These are phyloP conservation scores for Thalassiosira exigua DNA, from an alignment of 352 stramenopile genomes.

Conservation along the genomic window DNA sequence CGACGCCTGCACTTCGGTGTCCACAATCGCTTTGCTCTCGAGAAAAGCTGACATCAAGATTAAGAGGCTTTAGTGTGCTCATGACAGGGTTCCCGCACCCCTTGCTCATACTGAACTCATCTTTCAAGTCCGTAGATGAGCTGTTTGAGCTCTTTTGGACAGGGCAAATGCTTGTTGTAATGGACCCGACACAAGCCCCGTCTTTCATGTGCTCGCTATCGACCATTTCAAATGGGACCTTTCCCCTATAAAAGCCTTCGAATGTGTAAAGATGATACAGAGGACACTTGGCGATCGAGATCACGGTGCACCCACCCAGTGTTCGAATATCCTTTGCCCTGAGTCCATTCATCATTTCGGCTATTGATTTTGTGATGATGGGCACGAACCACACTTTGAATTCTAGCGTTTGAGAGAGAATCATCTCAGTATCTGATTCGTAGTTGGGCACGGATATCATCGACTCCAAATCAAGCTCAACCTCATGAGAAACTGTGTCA, in stretches of 20 bases:
- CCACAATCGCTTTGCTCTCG: neutral
- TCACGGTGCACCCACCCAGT: slow-evolving; percentile 34
- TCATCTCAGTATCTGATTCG: slow-evolving; percentile 23
- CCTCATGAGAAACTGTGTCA: slow-evolving; percentile 17
- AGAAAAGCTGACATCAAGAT: slow-evolving; percentile 29
- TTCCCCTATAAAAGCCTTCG: slow-evolving; percentile 18
- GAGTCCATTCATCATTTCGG: slow-evolving; percentile 19
- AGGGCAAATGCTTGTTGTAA: slow-evolving; percentile 13
- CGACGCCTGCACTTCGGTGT: slow-evolving; percentile 17
- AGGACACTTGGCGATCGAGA: slow-evolving; percentile 24
- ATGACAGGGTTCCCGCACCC: neutral
- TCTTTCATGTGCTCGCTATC: neutral
- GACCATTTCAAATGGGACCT: slow-evolving; percentile 18
- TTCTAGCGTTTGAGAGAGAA: slow-evolving; percentile 26
- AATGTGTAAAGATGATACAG: slow-evolving; percentile 22
- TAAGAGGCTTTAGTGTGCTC: slow-evolving; percentile 29
- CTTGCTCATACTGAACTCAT: slow-evolving; percentile 2
- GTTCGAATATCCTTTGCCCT: slow-evolving; percentile 8
- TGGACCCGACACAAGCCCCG: slow-evolving; percentile 9
- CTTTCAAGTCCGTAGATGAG: neutral
- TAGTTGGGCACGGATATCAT: slow-evolving; percentile 29
- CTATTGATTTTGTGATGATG: slow-evolving; percentile 33
- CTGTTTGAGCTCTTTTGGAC: neutral
- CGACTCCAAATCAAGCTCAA: slow-evolving; percentile 31
- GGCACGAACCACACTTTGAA: slow-evolving; percentile 43